Conservation (phyloP, 2,329 filamentous ascomycete genomes). For the Raffaelea deltoideospora region DNA sequence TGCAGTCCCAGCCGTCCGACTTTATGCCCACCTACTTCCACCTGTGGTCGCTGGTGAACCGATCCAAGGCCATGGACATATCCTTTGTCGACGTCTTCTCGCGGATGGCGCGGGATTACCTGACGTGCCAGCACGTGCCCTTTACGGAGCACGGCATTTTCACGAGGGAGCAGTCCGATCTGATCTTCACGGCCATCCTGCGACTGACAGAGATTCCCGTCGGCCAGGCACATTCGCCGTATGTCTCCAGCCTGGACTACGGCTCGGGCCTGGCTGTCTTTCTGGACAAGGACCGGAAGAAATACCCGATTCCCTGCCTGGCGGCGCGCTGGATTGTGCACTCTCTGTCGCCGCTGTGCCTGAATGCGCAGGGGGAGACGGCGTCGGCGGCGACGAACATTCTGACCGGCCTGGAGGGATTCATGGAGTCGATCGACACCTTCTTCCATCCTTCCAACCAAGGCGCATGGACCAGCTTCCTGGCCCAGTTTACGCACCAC, state of each 20-base stretch:
- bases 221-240: slow-evolving; percentile 86
- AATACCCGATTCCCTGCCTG: slow-evolving; percentile 82
- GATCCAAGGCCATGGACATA: slow-evolving; percentile 76
- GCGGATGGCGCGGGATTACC: slow-evolving; percentile 67
- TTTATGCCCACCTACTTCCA: slow-evolving; percentile 93
- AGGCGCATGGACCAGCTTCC: slow-evolving; percentile 75
- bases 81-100: slow-evolving; percentile 85
- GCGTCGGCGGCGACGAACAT: slow-evolving; percentile 48
- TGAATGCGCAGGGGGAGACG: slow-evolving; percentile 33
- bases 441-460: slow-evolving; percentile 98
- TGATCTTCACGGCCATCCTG: slow-evolving; percentile 84
- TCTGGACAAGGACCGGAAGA: slow-evolving; percentile 83
- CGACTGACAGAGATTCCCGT: slow-evolving; percentile 90
- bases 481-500: slow-evolving; percentile 84
- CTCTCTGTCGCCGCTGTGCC: slow-evolving; percentile 74
- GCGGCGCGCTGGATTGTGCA: slow-evolving; percentile 87
- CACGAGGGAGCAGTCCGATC: slow-evolving; percentile 76
- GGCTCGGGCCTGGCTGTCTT: slow-evolving; percentile 71
- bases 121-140: slow-evolving; percentile 57
- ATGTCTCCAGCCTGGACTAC: slow-evolving; percentile 66
- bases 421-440: slow-evolving; percentile 91
- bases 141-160: slow-evolving; percentile 86
- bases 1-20: slow-evolving; percentile 70
- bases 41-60: slow-evolving; percentile 82
- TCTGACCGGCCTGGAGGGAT: slow-evolving; percentile 69